Evolutionary conservation across 192 early-diverging fungal genomes (phyloP).

Genomic region (Piromyces finnis): DNA sequence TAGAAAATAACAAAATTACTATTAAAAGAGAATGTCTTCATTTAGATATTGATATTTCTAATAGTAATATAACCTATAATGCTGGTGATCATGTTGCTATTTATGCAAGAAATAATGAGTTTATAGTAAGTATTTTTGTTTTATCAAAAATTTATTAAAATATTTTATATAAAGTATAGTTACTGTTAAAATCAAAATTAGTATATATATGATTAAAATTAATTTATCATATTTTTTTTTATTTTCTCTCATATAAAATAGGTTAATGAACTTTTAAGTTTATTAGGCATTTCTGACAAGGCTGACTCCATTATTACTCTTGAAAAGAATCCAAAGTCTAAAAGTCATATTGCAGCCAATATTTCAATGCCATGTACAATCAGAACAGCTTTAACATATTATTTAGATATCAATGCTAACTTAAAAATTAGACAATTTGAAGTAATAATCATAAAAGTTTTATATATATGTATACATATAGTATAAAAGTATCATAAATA

Average conservation of each 20-base stretch:
- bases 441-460: slow-evolving; percentile 4
- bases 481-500: no score
- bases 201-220: no score
- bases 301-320: not conserved
- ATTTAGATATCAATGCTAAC: slow-evolving; percentile 67
- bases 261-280: not conserved
- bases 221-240: no score
- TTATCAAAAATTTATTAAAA: no score
- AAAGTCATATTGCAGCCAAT: not conserved
- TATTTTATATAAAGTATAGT: no score
- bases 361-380: slow-evolving; percentile 73
- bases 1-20: slow-evolving; percentile 5
- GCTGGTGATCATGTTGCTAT: slow-evolving; percentile 92
- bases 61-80: slow-evolving; percentile 66
- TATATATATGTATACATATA: not conserved
- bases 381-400: slow-evolving; percentile 71
- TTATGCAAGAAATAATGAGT: slow-evolving; percentile 73
- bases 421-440: slow-evolving; percentile 36
- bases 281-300: not conserved
- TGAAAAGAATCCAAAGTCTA: not conserved
- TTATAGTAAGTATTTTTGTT: not conserved
- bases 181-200: no score
- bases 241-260: not conserved
- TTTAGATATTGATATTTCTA: slow-evolving; percentile 77
- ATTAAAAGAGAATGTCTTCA: slow-evolving; percentile 74